Conservation (phyloP, 495 filamentous ascomycete species). For the Podospora pseudoanserina region DNA sequence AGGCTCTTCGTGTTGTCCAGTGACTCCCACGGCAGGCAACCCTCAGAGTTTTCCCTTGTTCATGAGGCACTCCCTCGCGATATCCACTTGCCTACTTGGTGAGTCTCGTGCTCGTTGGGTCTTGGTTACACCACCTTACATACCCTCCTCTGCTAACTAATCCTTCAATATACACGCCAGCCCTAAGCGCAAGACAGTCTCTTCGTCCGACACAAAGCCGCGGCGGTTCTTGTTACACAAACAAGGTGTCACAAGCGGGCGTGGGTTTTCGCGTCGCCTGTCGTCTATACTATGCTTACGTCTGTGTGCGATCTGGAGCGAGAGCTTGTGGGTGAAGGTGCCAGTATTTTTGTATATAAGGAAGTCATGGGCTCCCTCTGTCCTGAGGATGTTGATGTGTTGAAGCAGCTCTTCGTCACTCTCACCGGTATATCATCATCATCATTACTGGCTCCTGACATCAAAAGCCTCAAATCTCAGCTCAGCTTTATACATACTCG, state of each 20-base stretch:
- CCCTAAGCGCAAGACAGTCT: not conserved
- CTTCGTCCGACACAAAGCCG: not conserved
- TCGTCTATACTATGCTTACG: not conserved
- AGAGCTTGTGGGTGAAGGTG: not conserved
- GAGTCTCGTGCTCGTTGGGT: not conserved
- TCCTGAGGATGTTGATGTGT: not conserved
- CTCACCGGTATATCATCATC: not conserved
- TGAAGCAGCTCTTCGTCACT: not conserved
- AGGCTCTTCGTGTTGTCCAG: not conserved
- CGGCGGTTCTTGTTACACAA: not conserved
- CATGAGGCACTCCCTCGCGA: not conserved
- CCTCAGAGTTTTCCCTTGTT: not conserved
- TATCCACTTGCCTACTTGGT: not conserved
- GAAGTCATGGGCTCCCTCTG: not conserved
- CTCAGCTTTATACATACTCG: not conserved
- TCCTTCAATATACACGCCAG: not conserved
- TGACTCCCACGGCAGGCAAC: not conserved
- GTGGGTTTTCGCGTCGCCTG: not conserved
- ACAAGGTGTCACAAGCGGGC: not conserved
- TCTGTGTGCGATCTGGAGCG: not conserved
- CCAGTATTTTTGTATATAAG: not conserved
- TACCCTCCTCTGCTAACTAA: not conserved
- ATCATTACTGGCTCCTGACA: not conserved
- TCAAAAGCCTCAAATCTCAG: not conserved
- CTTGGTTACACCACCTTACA: not conserved